Base-by-base conservation (phyloP, 1,139 yeast genomes). In the Suhomyces anneliseae region DNA sequence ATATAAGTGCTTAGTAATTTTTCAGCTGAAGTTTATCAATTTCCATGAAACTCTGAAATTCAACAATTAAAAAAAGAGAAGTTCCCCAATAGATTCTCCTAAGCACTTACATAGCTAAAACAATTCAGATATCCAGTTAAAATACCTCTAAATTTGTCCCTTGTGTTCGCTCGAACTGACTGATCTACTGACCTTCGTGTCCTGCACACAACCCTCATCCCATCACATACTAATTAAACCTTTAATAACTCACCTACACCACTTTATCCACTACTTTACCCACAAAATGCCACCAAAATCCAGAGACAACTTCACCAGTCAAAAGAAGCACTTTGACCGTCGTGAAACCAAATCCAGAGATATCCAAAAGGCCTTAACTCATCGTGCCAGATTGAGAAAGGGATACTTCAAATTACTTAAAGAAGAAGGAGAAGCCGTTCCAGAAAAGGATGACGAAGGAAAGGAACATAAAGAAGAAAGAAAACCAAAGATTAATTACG, bases 301-400 rank as follows among this genome's bases (percentile, higher is more conserved):
- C 7, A 29, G 32, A 34, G 36, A 14, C 12, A 34, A 32, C 34
- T 36, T 34, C 38, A 46, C 45, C 29, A 31, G 42, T 27, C 47
- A 44, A 38, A 42, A 40, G 27, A 42, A 39, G 38, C 69, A 70
- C 49, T 63, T 65, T 41, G 77, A 74, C 53, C 69, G 72, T 44
- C 66, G 73, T 39, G 76, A 73, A 52, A 65, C 65, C 48, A 76
- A 76, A 53, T 62, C 72, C 27, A 65, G 68, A 51, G 95, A 88
- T 54, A 90, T 90, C 57, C 84, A 86, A 60, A 81, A 79, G 61
- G 85, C 95, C 10, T 78, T 92, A 55, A 79, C 82, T 2, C 95
- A 90, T 60, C 78, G 90, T 53, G 90, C 97, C n/a, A 76, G 95
- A 55, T 78, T 90, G 54, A 81, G 90, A 70, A 87, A 85, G 63